A percentile compares a stretch with the other conserved stretches of the same genome.
phyloP scores from a whole-genome alignment of 768 basidiomycete genomes.

The Mycena rebaudengoi region DNA sequence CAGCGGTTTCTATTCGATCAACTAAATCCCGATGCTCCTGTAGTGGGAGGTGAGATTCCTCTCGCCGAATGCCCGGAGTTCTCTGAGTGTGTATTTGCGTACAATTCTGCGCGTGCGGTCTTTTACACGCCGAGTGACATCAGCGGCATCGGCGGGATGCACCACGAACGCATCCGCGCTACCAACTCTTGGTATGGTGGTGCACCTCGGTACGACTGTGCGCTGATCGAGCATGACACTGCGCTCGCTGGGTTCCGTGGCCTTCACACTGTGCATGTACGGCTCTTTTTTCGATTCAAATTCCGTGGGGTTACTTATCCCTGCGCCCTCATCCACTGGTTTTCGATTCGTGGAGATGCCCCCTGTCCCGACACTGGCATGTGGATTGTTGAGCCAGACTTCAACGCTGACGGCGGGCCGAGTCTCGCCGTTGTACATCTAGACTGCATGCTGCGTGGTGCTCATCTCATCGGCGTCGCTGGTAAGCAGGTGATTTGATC shows the following conservation, averaged over 20 bases:
- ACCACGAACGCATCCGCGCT: slow-evolving; percentile 32
- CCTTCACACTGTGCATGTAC: slow-evolving; percentile 32
- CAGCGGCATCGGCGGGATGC: slow-evolving; percentile 39
- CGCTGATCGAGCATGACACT: slow-evolving; percentile 29
- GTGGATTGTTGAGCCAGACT: slow-evolving; percentile 36
- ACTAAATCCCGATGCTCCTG: neutral
- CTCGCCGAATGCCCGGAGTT: slow-evolving; percentile 11
- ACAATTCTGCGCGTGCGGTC: slow-evolving; percentile 23
- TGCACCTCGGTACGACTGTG: slow-evolving; percentile 30
- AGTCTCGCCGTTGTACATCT: slow-evolving; percentile 22
- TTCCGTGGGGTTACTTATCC: slow-evolving; percentile 25
- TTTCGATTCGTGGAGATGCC: slow-evolving; percentile 4
- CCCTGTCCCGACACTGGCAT: slow-evolving; percentile 34
- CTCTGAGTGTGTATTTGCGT: slow-evolving; percentile 7
- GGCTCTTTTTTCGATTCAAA: slow-evolving; percentile 33
- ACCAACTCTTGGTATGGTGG: slow-evolving; percentile 32
- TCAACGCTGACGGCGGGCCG: neutral
- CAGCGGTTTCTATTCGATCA: slow-evolving; percentile 14
- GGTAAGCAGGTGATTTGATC: no score
- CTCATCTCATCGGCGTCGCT: slow-evolving; percentile 28
- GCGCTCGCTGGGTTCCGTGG: slow-evolving; percentile 27
- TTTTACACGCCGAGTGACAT: slow-evolving; percentile 40
- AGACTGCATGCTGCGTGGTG: slow-evolving; percentile 1
- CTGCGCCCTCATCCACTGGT: slow-evolving; percentile 42
- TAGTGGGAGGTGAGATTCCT: neutral